A percentile compares a stretch with the other conserved stretches of the same genome.
phyloP scores from a whole-genome alignment of 2,329 filamentous ascomycete species.

The Talaromyces sp. region DNA sequence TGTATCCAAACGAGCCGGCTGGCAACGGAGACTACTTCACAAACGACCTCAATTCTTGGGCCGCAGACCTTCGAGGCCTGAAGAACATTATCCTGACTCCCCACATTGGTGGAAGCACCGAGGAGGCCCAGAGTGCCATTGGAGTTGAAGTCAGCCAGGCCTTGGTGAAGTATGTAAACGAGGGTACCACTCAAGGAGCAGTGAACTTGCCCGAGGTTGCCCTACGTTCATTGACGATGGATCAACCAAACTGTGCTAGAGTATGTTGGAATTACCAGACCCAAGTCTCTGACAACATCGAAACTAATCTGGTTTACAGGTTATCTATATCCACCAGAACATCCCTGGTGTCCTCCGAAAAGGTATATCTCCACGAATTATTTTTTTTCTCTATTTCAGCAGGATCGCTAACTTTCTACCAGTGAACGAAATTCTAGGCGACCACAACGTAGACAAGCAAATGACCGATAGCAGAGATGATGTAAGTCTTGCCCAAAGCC shows the following conservation, averaged over 20 bases:
- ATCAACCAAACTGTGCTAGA: slow-evolving; percentile 83
- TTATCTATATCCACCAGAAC: slow-evolving; percentile 97
- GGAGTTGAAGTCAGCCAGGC: slow-evolving; percentile 88
- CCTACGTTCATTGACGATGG: slow-evolving; percentile 81
- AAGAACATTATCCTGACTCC: slow-evolving; percentile 94
- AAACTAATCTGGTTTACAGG: slow-evolving; percentile 36
- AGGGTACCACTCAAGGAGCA: slow-evolving; percentile 82
- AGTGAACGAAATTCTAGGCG: slow-evolving; percentile 91
- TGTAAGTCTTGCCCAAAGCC: slow-evolving; percentile 42
- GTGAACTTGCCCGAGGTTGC: slow-evolving; percentile 97
- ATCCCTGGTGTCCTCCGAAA: slow-evolving; percentile 89
- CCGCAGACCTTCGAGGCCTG: slow-evolving; percentile 74
- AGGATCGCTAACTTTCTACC: slow-evolving; percentile 16
- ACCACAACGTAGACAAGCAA: slow-evolving; percentile 99
- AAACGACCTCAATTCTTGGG: slow-evolving; percentile 75
- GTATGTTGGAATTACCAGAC: slow-evolving; percentile 40
- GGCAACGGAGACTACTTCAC: slow-evolving; percentile 96
- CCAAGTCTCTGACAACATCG: background rate
- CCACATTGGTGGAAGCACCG: slow-evolving; percentile 95
- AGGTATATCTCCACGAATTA: slow-evolving; percentile 43
- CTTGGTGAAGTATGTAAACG: slow-evolving; percentile 91
- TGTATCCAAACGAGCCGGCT: slow-evolving; percentile 89
- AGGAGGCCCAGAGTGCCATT: slow-evolving; percentile 95
- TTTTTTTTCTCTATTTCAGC: background rate
- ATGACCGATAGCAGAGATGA: slow-evolving; percentile 94